Percentiles rank a stretch among this genome's conserved stretches.
Conservation (phyloP, 73 alveolate genomes). For the Paraurostyla sp. region DNA sequence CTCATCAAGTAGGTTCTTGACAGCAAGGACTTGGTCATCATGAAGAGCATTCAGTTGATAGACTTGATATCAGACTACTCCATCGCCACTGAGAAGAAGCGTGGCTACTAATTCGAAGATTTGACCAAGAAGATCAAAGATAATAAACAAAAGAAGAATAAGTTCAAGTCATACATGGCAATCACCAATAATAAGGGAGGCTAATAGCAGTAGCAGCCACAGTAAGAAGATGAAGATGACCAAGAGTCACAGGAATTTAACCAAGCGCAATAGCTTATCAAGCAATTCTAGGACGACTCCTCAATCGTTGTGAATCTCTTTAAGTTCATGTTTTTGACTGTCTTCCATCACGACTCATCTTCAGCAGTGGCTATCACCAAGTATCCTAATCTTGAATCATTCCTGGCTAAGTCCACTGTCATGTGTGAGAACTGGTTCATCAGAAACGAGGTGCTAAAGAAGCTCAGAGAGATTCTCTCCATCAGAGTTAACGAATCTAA, state of each 20-base stretch:
- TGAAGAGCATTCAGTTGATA: not conserved
- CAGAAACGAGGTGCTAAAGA: conserved; percentile 7
- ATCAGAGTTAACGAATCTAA: not conserved
- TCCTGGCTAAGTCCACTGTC: conserved; percentile 11
- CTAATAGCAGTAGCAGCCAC: not conserved
- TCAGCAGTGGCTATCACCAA: not conserved
- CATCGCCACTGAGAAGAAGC: not conserved
- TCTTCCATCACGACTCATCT: not conserved
- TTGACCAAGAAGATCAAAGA: not conserved
- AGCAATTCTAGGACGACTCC: not conserved
- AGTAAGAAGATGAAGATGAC: conserved; percentile 48
- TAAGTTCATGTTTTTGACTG: conserved; percentile 33
- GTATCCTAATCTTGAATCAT: conserved; percentile 2
- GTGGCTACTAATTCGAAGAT: conserved; percentile 48
- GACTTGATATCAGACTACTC: conserved; percentile 26
- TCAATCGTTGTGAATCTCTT: not conserved
- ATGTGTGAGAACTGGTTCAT: conserved; percentile 3
- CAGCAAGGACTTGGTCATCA: not conserved
- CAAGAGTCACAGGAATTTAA: conserved; percentile 17
- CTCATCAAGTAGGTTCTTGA: not conserved
- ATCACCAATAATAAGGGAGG: not conserved
- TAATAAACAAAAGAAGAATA: conserved; percentile 54
- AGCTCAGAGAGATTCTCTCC: conserved; percentile 1
- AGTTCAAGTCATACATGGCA: conserved; percentile 23
- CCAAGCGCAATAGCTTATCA: not conserved